Evolutionary conservation across 75 land plant genomes (phyloP), one percentile per base, ranked within the genome.

Genomic region (Isoetes taiwanensis): DNA sequence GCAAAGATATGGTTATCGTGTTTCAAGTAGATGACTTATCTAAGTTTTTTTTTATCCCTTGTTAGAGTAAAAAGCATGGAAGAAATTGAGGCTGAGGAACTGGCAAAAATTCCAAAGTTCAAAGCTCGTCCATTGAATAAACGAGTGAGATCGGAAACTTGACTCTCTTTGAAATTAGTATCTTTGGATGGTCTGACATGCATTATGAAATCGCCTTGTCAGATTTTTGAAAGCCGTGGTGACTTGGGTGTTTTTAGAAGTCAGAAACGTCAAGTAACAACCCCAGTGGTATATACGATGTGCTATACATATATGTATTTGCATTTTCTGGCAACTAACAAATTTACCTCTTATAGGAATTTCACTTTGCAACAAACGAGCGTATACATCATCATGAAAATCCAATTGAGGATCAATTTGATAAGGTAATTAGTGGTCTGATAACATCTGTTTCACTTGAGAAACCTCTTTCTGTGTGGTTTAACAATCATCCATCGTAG

Each of bases 151-250:
- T n/a, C n/a, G n/a, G n/a, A n/a, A n/a, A n/a, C n/a, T n/a, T 8
- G 35, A 10, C 43, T 29, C 10, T 40, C 55, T 14, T 24, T 60
- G 23, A 27, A 33, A 28, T 40, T 26, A 33, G 9, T 42, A 10
- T 53, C 30, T 2, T 37, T 24, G 25, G 19, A 23, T 37, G 19
- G 14, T 2, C 27, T 28, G 3, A 32, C n/a, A 20, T 30, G 58
- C 1, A 2, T 43, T 25, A 28, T 29, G 5, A 29, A 6, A 30
- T 20, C 34, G 28, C 20, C 10, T 54, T 42, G 12, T 8, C 78
- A 94, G 99, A 94, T 94, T 11, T 77, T 94, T 70, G 82, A 78
- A 56, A 82, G 96, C 63, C 80, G 87, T 68, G 99, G 94, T 30
- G 90, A 76, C 17, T 39, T 85, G 28, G 89, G 94, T 3, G 26